A percentile compares a stretch with the other conserved stretches of the same genome.
phyloP scores from a whole-genome alignment of 768 basidiomycete genomes.

The Kwoniella bestiolae region DNA sequence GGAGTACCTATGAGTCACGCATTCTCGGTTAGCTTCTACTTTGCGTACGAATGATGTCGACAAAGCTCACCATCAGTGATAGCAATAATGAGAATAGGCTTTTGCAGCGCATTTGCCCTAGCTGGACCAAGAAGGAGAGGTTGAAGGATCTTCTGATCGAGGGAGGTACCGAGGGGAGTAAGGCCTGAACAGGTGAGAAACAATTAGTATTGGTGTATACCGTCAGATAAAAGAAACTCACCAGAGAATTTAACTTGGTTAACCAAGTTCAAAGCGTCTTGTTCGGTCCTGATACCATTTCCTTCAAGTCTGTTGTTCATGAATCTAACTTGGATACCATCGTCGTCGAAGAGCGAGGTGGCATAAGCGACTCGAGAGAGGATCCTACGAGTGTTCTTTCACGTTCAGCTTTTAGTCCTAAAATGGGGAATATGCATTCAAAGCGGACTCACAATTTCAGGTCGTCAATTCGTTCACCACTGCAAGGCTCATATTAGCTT shows the following conservation, averaged over 20 bases:
- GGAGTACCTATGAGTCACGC: conserved; percentile 8
- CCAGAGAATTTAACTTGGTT: conserved; percentile 58
- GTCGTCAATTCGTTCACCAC: conserved; percentile 60
- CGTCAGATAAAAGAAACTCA: conserved; percentile 11
- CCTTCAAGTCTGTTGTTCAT: conserved; percentile 59
- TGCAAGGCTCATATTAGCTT: background rate
- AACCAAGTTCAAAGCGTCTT: conserved; percentile 54
- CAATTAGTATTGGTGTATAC: too few species aligned
- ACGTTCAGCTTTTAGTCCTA: background rate
- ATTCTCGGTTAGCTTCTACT: too few species aligned
- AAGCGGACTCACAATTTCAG: conserved; percentile 54
- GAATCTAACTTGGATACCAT: conserved; percentile 60
- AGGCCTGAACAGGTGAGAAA: conserved; percentile 33
- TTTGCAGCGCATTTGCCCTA: conserved; percentile 51
- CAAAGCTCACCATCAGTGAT: conserved; percentile 50
- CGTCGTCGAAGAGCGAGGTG: conserved; percentile 57
- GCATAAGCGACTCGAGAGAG: conserved; percentile 58
- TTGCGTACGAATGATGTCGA: too few species aligned
- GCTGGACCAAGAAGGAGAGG: conserved; percentile 59
- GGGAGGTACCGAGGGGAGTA: conserved; percentile 58
- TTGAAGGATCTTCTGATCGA: conserved; percentile 58
- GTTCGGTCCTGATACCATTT: conserved; percentile 57
- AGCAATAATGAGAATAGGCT: conserved; percentile 59
- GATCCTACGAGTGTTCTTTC: conserved; percentile 28
- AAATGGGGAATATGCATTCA: background rate